A percentile compares a stretch with the other conserved stretches of the same genome.
These are phyloP conservation scores for Rhododendron henanense DNA, from an alignment of 148 eudicot genomes.

Conservation along the genomic window DNA sequence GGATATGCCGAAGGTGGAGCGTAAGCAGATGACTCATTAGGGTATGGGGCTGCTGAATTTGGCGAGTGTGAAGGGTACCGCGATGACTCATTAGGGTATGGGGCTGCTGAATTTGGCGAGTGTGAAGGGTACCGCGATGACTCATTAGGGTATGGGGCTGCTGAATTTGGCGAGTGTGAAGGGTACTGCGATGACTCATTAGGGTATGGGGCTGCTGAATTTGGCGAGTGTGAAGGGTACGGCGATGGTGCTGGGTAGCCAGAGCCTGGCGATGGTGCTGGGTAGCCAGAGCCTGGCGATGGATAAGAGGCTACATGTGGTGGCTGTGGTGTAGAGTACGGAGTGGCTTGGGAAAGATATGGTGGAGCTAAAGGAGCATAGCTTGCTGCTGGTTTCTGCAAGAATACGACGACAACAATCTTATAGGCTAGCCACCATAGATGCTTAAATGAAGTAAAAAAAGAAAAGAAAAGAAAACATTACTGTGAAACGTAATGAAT, in stretches of 20 bases:
- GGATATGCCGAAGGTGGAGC: slow-evolving; percentile 48
- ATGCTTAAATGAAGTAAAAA: not conserved
- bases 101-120: too few species aligned
- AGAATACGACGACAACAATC: not conserved
- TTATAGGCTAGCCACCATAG: not conserved
- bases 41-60: too few species aligned
- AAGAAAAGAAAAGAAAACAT: not conserved
- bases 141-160: too few species aligned
- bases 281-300: too few species aligned
- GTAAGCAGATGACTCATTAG: slow-evolving; percentile 24
- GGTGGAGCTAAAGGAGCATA: slow-evolving; percentile 60
- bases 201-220: slow-evolving; percentile 30
- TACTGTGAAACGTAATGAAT: not conserved
- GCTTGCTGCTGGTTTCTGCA: slow-evolving; percentile 52
- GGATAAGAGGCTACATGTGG: slow-evolving; percentile 16
- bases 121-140: too few species aligned
- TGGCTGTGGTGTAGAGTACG: slow-evolving; percentile 48
- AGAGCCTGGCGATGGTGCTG: slow-evolving; percentile 19
- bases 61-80: too few species aligned
- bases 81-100: too few species aligned
- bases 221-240: slow-evolving; percentile 37
- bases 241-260: slow-evolving; percentile 21
- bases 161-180: too few species aligned
- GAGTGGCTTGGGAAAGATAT: slow-evolving; percentile 38
- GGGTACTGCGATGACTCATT: not conserved